Conservation (phyloP, 768 basidiomycete genomes). For the Rhizopogon sp. region DNA sequence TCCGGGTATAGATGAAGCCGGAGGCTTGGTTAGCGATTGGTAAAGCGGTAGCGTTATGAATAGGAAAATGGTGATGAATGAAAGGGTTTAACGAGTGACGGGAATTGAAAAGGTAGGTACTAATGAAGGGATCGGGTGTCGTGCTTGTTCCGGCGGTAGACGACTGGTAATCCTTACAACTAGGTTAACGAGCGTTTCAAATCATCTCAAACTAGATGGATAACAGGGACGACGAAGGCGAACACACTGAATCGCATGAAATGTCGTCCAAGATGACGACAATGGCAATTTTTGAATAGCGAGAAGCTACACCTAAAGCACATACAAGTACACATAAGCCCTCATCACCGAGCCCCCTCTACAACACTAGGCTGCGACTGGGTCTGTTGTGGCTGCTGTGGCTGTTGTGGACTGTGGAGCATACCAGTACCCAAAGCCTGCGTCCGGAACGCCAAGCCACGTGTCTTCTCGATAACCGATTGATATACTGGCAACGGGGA, state of each 20-base stretch:
- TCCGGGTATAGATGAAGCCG: too few relatives aligned
- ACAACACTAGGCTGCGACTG: conserved; percentile 21
- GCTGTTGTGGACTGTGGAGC: conserved; percentile 24
- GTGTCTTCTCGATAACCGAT: conserved; percentile 91
- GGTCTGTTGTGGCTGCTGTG: conserved; percentile 25
- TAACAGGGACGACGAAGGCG: too few relatives aligned
- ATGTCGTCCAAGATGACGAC: not conserved
- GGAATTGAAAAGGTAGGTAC: too few relatives aligned
- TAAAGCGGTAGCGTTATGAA: too few relatives aligned
- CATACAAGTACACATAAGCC: not conserved
- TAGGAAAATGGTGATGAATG: too few relatives aligned
- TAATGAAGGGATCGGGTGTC: too few relatives aligned
- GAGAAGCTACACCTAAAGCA: not conserved
- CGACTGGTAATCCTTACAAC: too few relatives aligned
- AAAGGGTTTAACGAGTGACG: too few relatives aligned
- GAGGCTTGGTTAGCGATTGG: too few relatives aligned
- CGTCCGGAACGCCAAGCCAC: conserved; percentile 85
- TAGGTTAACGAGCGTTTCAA: too few relatives aligned
- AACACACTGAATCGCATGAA: not conserved
- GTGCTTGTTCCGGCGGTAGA: too few relatives aligned
- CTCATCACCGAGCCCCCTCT: conserved; percentile 21
- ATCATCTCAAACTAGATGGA: too few relatives aligned
- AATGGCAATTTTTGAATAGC: not conserved
- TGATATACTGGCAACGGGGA: conserved; percentile 89
- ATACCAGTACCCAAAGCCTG: conserved; percentile 85